Percentiles rank a stretch among this genome's conserved stretches.
These are phyloP conservation scores for Septoria petroselini DNA, from an alignment of 2,329 filamentous ascomycete species.

Conservation along the genomic window DNA sequence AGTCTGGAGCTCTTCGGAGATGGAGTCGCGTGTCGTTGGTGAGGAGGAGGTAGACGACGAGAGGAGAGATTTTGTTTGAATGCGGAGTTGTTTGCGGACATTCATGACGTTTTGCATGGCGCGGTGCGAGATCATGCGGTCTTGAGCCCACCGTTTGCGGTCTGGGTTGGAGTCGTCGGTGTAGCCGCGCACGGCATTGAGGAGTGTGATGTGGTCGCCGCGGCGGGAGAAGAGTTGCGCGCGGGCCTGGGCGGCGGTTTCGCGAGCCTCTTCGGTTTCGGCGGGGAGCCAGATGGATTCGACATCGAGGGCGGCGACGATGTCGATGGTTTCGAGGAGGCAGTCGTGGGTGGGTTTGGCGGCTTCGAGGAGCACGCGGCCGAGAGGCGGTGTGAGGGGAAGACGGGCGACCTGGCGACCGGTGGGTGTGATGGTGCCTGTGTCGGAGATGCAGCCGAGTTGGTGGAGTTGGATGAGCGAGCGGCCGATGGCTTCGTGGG, in stretches of 20 bases:
- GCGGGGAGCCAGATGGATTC: constrained; percentile 62
- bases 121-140: constrained; percentile 59
- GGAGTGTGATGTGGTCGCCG: constrained; percentile 62
- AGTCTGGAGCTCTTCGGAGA: constrained; percentile 45
- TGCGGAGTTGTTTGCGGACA: constrained; percentile 59
- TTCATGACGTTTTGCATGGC: constrained; percentile 66
- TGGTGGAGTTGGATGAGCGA: constrained; percentile 76
- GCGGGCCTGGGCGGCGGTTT: constrained; percentile 56
- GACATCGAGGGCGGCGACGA: constrained; percentile 65
- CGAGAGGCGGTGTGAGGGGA: constrained; percentile 76
- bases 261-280: constrained; percentile 58
- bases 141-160: constrained; percentile 58
- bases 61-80: constrained; percentile 53
- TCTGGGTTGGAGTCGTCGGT: constrained; percentile 56
- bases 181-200: constrained; percentile 60
- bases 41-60: constrained; percentile 45
- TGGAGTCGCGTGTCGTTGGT: constrained; percentile 12
- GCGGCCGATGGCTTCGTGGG: constrained; percentile 73
- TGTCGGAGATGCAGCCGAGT: constrained; percentile 70
- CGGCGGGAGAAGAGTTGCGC: constrained; percentile 57
- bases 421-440: constrained; percentile 68
- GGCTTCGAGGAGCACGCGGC: constrained; percentile 78
- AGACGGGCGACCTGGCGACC: constrained; percentile 78
- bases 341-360: constrained; percentile 68
- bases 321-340: constrained; percentile 78